Percentiles rank a stretch among this genome's conserved stretches.
Conservation (phyloP, 116 monocot genomes). For the Dioscorea cayenensis region DNA sequence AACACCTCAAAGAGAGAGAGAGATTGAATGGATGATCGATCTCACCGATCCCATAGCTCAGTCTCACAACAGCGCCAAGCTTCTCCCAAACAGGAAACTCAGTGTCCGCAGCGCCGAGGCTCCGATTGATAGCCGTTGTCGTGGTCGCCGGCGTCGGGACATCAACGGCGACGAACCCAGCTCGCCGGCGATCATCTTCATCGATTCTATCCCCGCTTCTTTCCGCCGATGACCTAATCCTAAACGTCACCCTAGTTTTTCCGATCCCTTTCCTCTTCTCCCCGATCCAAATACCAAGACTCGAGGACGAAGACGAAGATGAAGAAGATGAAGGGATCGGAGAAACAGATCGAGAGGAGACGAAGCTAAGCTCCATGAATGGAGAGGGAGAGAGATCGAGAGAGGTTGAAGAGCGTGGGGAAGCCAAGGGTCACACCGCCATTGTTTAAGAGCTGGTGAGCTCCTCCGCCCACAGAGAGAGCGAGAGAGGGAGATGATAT, state of each 20-base stretch:
- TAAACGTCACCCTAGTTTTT: constrained; percentile 4
- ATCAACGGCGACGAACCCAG: constrained; percentile 16
- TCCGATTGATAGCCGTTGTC: constrained; percentile 23
- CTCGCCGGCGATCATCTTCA: background rate
- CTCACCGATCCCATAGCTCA: constrained; percentile 73
- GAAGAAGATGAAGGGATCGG: background rate
- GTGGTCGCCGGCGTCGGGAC: constrained; percentile 3
- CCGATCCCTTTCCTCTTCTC: background rate
- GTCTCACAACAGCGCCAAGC: constrained; percentile 59
- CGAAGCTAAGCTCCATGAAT: background rate
- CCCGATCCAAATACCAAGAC: background rate
- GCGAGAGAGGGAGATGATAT: no score
- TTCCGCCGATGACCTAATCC: constrained; percentile 14
- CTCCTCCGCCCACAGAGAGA: no score
- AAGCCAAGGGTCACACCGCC: no score
- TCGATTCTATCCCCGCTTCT: constrained; percentile 16
- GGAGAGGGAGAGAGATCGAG: background rate
- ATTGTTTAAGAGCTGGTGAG: no score
- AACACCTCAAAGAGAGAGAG: background rate
- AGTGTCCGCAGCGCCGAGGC: constrained; percentile 28
- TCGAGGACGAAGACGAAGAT: background rate
- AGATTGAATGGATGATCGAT: background rate
- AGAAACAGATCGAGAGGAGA: background rate
- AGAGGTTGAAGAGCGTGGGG: background rate
- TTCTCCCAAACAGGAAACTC: constrained; percentile 64